A percentile compares a stretch with the other conserved stretches of the same genome.
Evolutionary conservation across 2,329 filamentous ascomycete genomes (phyloP).

Genomic region (Botrytis fabae): DNA sequence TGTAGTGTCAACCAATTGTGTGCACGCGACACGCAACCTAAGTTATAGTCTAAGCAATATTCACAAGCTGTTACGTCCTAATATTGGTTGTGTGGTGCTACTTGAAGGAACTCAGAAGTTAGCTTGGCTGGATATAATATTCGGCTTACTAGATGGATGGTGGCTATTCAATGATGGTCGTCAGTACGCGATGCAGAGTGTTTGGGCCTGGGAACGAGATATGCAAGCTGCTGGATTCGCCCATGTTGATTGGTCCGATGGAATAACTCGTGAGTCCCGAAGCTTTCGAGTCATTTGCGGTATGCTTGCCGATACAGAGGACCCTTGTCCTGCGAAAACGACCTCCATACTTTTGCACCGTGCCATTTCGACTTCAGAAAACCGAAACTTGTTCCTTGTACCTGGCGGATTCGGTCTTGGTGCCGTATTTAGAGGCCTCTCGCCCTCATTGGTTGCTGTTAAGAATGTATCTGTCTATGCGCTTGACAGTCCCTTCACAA

Average conservation of each 20-base stretch:
- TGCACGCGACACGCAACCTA: slow-evolving; percentile 34
- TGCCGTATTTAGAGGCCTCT: not conserved
- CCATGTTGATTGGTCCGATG: slow-evolving; percentile 27
- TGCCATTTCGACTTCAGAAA: not conserved
- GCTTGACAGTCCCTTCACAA: slow-evolving; percentile 73
- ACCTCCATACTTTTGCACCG: not conserved
- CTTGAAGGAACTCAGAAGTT: slow-evolving; percentile 32
- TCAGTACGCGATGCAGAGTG: slow-evolving; percentile 28
- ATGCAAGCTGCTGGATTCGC: slow-evolving; percentile 25
- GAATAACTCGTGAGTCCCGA: slow-evolving; percentile 26
- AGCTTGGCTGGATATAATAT: slow-evolving; percentile 35
- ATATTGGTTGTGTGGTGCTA: slow-evolving; percentile 29
- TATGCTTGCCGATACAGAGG: not conserved
- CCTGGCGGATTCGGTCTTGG: not conserved
- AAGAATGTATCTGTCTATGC: slow-evolving; percentile 53
- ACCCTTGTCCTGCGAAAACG: not conserved
- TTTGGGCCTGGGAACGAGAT: slow-evolving; percentile 24
- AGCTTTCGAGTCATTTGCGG: slow-evolving; percentile 16
- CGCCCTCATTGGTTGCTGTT: not conserved
- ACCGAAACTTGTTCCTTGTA: not conserved
- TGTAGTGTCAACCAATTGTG: slow-evolving; percentile 31
- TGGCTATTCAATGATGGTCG: slow-evolving; percentile 37
- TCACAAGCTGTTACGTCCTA: slow-evolving; percentile 24
- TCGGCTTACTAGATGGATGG: slow-evolving; percentile 38
- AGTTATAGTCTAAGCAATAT: slow-evolving; percentile 25